Conservation (phyloP, 2,329 filamentous ascomycete genomes). For the Knoxdaviesia proteae region DNA sequence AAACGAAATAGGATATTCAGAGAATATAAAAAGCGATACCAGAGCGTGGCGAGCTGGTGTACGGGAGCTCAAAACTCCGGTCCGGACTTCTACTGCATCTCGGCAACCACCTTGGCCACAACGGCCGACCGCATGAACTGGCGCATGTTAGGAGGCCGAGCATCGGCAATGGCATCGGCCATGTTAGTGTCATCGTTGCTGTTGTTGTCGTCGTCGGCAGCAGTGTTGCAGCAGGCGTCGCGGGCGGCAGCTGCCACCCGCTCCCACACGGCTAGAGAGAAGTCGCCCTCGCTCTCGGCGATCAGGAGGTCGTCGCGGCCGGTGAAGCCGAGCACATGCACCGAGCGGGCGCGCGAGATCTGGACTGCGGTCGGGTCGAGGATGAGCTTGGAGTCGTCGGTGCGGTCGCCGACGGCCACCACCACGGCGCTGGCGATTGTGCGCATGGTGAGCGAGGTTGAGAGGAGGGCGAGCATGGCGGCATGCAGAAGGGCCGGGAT, state of each 20-base stretch:
- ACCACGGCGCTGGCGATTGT: constrained; percentile 47
- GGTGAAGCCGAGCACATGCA: constrained; percentile 74
- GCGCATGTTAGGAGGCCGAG: constrained; percentile 20
- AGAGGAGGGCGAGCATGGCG: constrained; percentile 55
- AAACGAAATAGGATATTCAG: not conserved
- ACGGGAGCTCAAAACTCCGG: not conserved
- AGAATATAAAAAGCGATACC: too few relatives aligned
- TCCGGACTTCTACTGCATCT: constrained; percentile 32
- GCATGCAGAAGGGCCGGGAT: constrained; percentile 71
- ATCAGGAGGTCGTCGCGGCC: constrained; percentile 52
- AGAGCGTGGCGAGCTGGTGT: too few relatives aligned
- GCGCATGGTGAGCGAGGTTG: constrained; percentile 62
- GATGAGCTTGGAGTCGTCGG: constrained; percentile 21
- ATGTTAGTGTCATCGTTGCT: constrained; percentile 21
- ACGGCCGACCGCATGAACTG: constrained; percentile 41
- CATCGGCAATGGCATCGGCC: constrained; percentile 16
- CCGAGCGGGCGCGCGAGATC: constrained; percentile 40
- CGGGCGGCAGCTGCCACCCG: constrained; percentile 43
- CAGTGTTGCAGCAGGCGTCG: constrained; percentile 35
- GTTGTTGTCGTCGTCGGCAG: constrained; percentile 8
- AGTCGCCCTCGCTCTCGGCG: constrained; percentile 63
- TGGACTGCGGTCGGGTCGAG: constrained; percentile 42
- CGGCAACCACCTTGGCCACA: constrained; percentile 29
- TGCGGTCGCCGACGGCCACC: constrained; percentile 31
- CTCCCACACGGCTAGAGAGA: constrained; percentile 59